phyloP scores from a whole-genome alignment of 1,284 basidiomycete genomes.

The Porogramme epimiltina region DNA sequence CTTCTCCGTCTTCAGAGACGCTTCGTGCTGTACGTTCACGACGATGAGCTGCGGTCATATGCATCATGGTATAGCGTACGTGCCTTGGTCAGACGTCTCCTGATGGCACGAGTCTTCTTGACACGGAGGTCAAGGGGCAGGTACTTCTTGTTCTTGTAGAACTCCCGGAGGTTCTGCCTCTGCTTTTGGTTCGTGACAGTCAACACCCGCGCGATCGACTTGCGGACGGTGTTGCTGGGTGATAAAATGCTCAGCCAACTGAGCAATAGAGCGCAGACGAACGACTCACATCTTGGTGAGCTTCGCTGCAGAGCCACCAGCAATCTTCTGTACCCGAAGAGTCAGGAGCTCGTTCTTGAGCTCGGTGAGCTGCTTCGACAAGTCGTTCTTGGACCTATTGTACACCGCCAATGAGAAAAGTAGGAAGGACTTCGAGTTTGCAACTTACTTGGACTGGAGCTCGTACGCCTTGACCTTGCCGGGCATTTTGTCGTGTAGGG shows the following conservation, averaged over 20 bases:
- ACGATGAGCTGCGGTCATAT: not conserved
- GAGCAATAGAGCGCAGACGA: not conserved
- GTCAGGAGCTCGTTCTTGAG: conserved; percentile 94
- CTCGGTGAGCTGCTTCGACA: conserved; percentile 93
- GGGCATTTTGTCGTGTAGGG: conserved; percentile 60
- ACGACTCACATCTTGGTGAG: conserved; percentile 92
- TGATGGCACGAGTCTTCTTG: conserved; percentile 99
- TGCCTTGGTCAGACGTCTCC: conserved; percentile 91
- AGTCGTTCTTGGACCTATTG: conserved; percentile 91
- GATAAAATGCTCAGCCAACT: not conserved
- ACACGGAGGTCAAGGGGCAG: conserved; percentile 95
- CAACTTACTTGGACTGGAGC: conserved; percentile 95
- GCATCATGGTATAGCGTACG: conserved; percentile 24
- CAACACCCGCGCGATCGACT: conserved; percentile 97
- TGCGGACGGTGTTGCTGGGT: conserved; percentile 91
- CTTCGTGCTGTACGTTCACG: conserved; percentile 64
- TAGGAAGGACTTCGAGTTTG: not conserved
- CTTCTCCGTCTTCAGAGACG: conserved; percentile 82
- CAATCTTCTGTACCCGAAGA: conserved; percentile 97
- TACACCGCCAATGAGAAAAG: not conserved
- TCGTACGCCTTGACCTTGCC: conserved; percentile 96
- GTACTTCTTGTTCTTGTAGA: conserved; percentile 98
- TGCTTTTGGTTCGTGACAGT: conserved; percentile 99
- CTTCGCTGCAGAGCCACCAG: conserved; percentile 94
- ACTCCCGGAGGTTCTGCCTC: conserved; percentile 95